Evolutionary conservation across 1,284 basidiomycete species (phyloP), one percentile per base, ranked within the genome.

Genomic region (Mycosarcoma maydis): DNA sequence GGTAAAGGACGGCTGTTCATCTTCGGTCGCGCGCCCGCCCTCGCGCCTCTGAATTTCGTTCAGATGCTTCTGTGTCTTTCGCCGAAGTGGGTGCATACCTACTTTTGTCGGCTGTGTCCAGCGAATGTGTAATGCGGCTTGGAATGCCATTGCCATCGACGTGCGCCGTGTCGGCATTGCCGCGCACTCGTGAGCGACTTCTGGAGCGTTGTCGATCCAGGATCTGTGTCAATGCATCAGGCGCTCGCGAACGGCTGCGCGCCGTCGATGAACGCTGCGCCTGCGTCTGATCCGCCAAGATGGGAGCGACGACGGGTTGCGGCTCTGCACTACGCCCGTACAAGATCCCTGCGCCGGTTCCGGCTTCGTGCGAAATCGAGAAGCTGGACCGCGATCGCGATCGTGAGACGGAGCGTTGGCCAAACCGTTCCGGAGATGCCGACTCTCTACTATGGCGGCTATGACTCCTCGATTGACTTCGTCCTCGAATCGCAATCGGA

Each of bases 201-300:
- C 45, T 33, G 20, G 68, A 65, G 6, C 68, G 42, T 13, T 59
- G 50, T 17, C 65, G n/a, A 19, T 57, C 62, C 30, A 75, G 42
- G 23, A 72, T 64, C 45, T 72, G 57, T 17, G 70, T 55, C 23
- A 75, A 38, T 1, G 73, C 73, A 22, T 75, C 73, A 0, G 73
- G 73, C 3, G 73, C 73, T 8, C 73, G 38, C 17, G 69, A 72
- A 4, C 72, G 42, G 26, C 66, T 67, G 11, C 61, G 48, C 4
- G 49, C 53, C 11, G 73, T 72, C 20, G 68, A 64, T 6, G 62
- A 57, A 3, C 72, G 46, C 32, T 62, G 54, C 7, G 57, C 68
- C 27, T 71, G 61, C 14, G 57, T 56, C 6, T 52, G 34, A 17
- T 70, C 62, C 11, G 62, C 53, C 43, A 37, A 14, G 19, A 55